These are phyloP conservation scores for Collybiopsis confluens DNA, from an alignment of 768 basidiomycete genomes.

Conservation along the genomic window DNA sequence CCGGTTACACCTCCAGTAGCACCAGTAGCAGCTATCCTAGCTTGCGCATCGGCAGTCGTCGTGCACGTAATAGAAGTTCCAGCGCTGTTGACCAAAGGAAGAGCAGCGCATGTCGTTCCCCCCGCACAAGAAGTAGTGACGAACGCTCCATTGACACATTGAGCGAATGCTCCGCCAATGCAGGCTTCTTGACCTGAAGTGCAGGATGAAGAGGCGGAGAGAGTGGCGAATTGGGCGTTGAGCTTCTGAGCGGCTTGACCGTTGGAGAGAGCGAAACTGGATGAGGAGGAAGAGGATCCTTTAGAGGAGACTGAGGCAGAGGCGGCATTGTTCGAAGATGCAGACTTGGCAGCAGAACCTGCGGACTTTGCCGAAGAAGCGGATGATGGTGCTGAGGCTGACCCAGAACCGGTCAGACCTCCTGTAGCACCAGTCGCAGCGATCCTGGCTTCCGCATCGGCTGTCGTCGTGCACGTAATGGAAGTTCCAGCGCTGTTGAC, in stretches of 20 bases:
- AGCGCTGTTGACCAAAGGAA: constrained; percentile 37
- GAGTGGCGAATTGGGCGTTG: constrained; percentile 35
- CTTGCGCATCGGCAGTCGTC: constrained; percentile 28
- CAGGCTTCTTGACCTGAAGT: constrained; percentile 41
- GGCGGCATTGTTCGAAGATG: background rate
- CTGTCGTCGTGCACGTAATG: constrained; percentile 33
- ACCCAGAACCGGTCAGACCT: constrained; percentile 16
- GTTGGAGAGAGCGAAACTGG: constrained; percentile 27
- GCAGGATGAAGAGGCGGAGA: constrained; percentile 35
- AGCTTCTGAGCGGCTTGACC: constrained; percentile 33
- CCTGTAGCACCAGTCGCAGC: constrained; percentile 31
- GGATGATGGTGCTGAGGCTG: constrained; percentile 1
- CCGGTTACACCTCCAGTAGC: constrained; percentile 24
- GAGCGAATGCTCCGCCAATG: constrained; percentile 38
- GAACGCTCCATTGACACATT: constrained; percentile 42
- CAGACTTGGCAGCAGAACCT: constrained; percentile 10
- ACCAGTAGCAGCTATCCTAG: constrained; percentile 33
- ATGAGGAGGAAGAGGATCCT: constrained; percentile 14
- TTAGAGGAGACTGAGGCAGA: too few relatives aligned
- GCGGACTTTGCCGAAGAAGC: constrained; percentile 2
- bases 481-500: constrained; percentile 41
- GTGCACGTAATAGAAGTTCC: constrained; percentile 42
- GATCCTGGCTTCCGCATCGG: constrained; percentile 33
- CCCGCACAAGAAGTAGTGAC: constrained; percentile 23
- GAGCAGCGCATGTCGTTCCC: constrained; percentile 31